phyloP scores from a whole-genome alignment of 2,329 filamentous ascomycete species.

The Hypoxylon sp. region DNA sequence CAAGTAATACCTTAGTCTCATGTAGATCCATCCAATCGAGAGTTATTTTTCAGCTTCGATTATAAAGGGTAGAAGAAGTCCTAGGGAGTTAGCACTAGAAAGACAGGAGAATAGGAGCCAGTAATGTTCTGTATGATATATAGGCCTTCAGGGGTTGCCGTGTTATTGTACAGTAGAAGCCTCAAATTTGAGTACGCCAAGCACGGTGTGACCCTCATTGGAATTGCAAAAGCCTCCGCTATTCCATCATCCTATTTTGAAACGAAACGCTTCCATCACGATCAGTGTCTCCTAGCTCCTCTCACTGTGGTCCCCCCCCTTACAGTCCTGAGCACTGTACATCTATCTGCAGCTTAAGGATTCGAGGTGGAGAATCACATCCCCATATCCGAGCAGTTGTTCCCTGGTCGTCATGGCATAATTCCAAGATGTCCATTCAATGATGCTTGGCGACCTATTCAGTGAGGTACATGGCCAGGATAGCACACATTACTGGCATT shows the following conservation, averaged over 20 bases:
- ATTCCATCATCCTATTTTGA: slow-evolving; percentile 28
- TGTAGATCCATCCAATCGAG: slow-evolving; percentile 28
- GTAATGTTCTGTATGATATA: not conserved
- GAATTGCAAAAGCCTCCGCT: slow-evolving; percentile 27
- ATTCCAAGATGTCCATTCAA: slow-evolving; percentile 34
- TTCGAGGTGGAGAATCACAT: slow-evolving; percentile 19
- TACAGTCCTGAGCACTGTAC: slow-evolving; percentile 23
- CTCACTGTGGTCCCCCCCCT: slow-evolving; percentile 19
- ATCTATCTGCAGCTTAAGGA: slow-evolving; percentile 10
- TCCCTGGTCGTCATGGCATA: slow-evolving; percentile 33
- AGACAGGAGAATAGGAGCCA: not conserved
- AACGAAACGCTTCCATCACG: slow-evolving; percentile 25
- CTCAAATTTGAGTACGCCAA: slow-evolving; percentile 8
- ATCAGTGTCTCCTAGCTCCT: slow-evolving; percentile 19
- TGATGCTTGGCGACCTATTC: slow-evolving; percentile 21
- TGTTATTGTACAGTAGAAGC: slow-evolving; percentile 13
- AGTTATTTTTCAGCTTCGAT: slow-evolving; percentile 2
- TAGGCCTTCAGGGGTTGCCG: slow-evolving; percentile 7
- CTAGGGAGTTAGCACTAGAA: too few relatives aligned
- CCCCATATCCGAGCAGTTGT: slow-evolving; percentile 25
- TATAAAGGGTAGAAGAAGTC: not conserved
- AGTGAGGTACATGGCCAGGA: slow-evolving; percentile 13
- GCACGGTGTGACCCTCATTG: slow-evolving; percentile 25
- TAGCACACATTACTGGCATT: slow-evolving; percentile 23
- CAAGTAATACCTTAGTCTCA: slow-evolving; percentile 9